Percentiles rank a stretch among this genome's conserved stretches.
Conservation (phyloP, 2,329 filamentous ascomycete genomes). For the Pseudogymnoascus sp. region DNA sequence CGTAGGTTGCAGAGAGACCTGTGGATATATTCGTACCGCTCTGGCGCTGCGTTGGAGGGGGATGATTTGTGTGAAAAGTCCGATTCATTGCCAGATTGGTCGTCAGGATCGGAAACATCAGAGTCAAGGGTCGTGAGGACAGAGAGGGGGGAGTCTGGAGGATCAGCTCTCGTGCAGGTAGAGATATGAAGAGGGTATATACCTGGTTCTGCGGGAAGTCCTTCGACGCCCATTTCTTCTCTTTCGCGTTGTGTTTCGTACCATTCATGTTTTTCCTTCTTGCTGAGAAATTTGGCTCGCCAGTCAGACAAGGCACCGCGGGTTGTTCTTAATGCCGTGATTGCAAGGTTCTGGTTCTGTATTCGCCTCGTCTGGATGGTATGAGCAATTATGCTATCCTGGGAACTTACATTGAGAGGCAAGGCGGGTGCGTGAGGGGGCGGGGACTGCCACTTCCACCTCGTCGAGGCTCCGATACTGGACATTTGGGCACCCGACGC, state of each 20-base stretch:
- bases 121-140: neutral
- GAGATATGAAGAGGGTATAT: neutral
- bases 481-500: neutral
- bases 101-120: neutral
- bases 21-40: neutral
- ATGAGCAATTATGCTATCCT: neutral
- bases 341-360: neutral
- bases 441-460: neutral
- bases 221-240: neutral
- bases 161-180: neutral
- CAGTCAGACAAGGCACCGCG: neutral
- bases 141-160: neutral
- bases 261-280: neutral
- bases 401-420: neutral
- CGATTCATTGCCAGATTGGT: constrained; percentile 2
- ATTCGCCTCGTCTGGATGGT: neutral
- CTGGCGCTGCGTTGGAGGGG: neutral
- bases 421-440: neutral
- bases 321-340: neutral
- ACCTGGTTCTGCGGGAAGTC: neutral
- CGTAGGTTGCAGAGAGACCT: neutral
- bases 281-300: neutral
- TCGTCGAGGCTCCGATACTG: neutral
- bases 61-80: neutral
- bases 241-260: neutral